A percentile compares a stretch with the other conserved stretches of the same genome.
These are phyloP conservation scores for Mycena floridula DNA, from an alignment of 768 basidiomycete genomes.

Conservation along the genomic window DNA sequence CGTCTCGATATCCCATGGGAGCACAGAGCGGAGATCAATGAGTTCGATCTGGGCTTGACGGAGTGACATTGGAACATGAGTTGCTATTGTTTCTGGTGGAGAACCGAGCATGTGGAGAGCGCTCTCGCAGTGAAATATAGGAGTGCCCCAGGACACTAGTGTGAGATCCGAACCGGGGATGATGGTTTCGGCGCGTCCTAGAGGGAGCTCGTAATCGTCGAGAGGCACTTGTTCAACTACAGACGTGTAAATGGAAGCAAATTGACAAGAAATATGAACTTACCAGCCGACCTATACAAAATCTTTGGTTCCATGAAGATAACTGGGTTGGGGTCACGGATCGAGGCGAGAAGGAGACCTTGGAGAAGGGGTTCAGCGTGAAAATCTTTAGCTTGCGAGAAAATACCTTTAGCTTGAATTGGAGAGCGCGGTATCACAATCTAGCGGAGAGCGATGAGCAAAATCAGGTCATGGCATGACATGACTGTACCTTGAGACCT, in stretches of 20 bases:
- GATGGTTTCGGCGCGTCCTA: constrained; percentile 76
- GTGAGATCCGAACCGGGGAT: constrained; percentile 79
- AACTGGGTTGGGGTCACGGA: constrained; percentile 90
- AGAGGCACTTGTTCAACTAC: constrained; percentile 88
- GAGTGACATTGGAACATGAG: constrained; percentile 57
- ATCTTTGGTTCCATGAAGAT: constrained; percentile 96
- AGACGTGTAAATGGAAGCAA: constrained; percentile 2
- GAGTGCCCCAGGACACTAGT: constrained; percentile 89
- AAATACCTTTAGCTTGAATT: constrained; percentile 94
- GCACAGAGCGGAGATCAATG: constrained; percentile 83
- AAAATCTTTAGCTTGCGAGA: too few relatives aligned
- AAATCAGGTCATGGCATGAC: background rate
- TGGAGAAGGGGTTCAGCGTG: too few relatives aligned
- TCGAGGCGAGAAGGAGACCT: constrained; percentile 70
- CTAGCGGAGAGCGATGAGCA: constrained; percentile 19
- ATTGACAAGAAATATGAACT: background rate
- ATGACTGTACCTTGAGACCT: constrained; percentile 79
- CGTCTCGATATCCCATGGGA: constrained; percentile 85
- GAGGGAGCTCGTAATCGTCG: constrained; percentile 81
- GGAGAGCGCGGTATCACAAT: constrained; percentile 93
- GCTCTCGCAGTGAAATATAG: constrained; percentile 82
- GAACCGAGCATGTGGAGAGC: constrained; percentile 69
- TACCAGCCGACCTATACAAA: constrained; percentile 84
- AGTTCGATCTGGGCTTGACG: constrained; percentile 76
- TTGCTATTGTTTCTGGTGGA: constrained; percentile 58